These are phyloP conservation scores for Ogataea methanolica DNA, from an alignment of 805 yeast species.

Conservation along the genomic window DNA sequence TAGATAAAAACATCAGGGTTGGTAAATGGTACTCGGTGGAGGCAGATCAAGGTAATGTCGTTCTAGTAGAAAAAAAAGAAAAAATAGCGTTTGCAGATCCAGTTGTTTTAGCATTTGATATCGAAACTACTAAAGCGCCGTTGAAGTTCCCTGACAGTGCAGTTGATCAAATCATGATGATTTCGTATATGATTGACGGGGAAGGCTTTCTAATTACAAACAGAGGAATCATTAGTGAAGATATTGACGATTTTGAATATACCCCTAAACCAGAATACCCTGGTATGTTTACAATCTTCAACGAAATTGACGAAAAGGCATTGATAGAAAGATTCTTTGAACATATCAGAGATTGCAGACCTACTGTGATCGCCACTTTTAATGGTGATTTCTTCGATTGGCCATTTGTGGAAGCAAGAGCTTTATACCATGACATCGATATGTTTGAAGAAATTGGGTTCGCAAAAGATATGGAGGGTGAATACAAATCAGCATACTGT, in stretches of 20 bases:
- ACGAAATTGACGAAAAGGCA: constrained; percentile 80
- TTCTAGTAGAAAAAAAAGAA: constrained; percentile 56
- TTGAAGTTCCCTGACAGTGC: constrained; percentile 91
- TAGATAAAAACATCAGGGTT: constrained; percentile 79
- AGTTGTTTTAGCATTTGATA: constrained; percentile 93
- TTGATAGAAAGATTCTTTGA: constrained; percentile 76
- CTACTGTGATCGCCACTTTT: constrained; percentile 96
- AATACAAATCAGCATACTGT: constrained; percentile 88
- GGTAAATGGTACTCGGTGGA: constrained; percentile 94
- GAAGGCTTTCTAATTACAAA: constrained; percentile 93
- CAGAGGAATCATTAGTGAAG: constrained; percentile 89
- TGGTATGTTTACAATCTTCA: constrained; percentile 84
- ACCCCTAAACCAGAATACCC: constrained; percentile 96
- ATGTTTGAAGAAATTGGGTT: constrained; percentile 95
- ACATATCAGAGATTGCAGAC: constrained; percentile 80
- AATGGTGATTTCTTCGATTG: constrained; percentile 99
- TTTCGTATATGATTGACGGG: constrained; percentile 98
- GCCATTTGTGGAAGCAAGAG: constrained; percentile 94
- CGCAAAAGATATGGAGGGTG: constrained; percentile 82
- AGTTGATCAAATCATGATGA: constrained; percentile 96
- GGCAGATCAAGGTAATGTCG: constrained; percentile 52
- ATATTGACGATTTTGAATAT: constrained; percentile 94
- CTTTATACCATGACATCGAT: constrained; percentile 75
- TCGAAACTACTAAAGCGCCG: constrained; percentile 96
- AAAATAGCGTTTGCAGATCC: constrained; percentile 96